A percentile compares a stretch with the other conserved stretches of the same genome.
Evolutionary conservation across 2,329 filamentous ascomycete species (phyloP).

Genomic region (Exserohilum rostratum): DNA sequence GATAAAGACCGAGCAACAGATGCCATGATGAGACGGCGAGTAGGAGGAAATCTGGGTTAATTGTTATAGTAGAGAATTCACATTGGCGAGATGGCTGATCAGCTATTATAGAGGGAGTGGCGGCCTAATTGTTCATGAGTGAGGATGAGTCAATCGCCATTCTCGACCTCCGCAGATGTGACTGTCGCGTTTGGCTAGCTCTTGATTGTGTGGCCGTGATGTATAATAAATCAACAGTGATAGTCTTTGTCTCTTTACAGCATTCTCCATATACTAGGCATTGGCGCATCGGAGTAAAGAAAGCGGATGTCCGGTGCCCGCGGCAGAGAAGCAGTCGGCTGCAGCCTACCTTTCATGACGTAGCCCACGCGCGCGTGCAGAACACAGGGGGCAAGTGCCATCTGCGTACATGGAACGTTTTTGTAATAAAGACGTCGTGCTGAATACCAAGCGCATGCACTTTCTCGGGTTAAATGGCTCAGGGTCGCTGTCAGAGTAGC

Average conservation of each 20-base stretch:
- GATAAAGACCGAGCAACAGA: constrained; percentile 1
- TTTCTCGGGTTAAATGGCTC: background rate
- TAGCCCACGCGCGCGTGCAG: background rate
- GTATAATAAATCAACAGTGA: background rate
- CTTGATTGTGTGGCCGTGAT: background rate
- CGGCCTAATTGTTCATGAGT: background rate
- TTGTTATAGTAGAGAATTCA: background rate
- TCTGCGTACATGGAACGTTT: background rate
- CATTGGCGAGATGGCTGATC: too few relatives aligned
- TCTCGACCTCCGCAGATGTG: background rate
- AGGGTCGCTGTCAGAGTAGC: constrained; percentile 5
- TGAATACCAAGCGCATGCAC: background rate
- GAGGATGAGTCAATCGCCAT: constrained; percentile 8
- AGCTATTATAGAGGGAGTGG: background rate
- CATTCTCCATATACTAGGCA: background rate
- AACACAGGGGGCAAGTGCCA: background rate
- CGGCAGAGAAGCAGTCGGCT: background rate
- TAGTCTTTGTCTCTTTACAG: background rate
- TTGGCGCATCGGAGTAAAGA: background rate
- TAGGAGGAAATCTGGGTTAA: background rate
- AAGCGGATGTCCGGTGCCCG: background rate
- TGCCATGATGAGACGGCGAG: constrained; percentile 6
- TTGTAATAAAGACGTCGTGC: background rate
- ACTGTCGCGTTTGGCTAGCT: background rate
- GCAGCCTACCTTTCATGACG: background rate